A percentile compares a stretch with the other conserved stretches of the same genome.
Evolutionary conservation across 176 grass and related monocot species (phyloP).

Genomic region (Carex pumila): DNA sequence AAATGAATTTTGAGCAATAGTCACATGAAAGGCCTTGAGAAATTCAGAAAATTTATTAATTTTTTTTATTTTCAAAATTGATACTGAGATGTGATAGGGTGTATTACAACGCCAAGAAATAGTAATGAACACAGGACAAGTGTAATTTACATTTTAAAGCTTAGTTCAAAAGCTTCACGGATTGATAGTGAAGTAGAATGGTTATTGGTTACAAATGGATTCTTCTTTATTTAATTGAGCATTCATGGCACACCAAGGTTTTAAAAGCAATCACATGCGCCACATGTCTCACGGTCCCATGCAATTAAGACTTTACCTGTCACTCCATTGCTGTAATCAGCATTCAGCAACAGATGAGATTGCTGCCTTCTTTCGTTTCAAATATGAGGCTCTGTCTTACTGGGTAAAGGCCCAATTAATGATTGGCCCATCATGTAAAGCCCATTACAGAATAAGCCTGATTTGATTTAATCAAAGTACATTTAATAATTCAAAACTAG

Average conservation of each 20-base stretch:
- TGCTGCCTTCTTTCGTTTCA: neutral
- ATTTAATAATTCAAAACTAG: neutral
- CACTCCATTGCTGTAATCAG: neutral
- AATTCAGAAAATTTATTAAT: neutral
- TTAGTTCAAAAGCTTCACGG: neutral
- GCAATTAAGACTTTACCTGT: conserved; percentile 1
- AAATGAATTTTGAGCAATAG: conserved; percentile 13
- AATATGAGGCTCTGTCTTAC: neutral
- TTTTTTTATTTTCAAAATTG: neutral
- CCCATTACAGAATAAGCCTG: neutral
- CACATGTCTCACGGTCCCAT: neutral
- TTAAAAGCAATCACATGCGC: neutral
- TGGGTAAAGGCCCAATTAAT: neutral
- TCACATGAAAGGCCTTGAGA: neutral
- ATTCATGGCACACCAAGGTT: neutral
- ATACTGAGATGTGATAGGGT: neutral
- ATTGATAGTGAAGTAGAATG: neutral
- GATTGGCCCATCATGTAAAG: neutral
- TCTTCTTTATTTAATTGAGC: neutral
- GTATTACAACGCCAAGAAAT: neutral
- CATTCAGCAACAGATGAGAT: neutral
- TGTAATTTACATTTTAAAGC: neutral
- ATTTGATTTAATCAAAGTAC: neutral
- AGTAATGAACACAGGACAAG: neutral
- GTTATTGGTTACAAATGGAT: neutral